Conservation (phyloP, 1,284 basidiomycete species). For the Boletellus deceptivus region DNA sequence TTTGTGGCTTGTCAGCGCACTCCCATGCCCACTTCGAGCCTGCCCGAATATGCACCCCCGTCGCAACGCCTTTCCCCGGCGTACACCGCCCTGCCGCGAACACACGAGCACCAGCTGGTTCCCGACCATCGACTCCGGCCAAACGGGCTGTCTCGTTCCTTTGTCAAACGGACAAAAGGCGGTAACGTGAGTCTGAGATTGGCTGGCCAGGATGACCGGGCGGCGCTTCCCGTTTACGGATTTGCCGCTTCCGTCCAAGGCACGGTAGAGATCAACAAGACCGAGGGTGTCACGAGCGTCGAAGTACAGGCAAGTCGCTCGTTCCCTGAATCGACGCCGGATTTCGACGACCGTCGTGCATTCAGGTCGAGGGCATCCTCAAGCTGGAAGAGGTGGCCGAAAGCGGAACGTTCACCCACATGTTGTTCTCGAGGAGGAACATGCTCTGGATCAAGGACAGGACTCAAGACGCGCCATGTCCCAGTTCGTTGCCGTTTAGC, state of each 20-base stretch:
- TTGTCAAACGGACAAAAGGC: conserved; percentile 59
- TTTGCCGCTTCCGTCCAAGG: conserved; percentile 54
- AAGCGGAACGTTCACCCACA: conserved; percentile 52
- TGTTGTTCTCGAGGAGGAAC: conserved; percentile 49
- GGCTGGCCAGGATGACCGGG: conserved; percentile 48
- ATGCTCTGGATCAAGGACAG: conserved; percentile 58
- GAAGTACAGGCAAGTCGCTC: conserved; percentile 53
- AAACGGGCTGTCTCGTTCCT: conserved; percentile 44
- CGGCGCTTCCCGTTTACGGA: conserved; percentile 56
- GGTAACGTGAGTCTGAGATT: conserved; percentile 53
- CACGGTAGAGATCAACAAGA: conserved; percentile 52
- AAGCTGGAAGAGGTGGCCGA: conserved; percentile 63
- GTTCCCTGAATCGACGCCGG: conserved; percentile 11
- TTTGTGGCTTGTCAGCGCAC: conserved; percentile 19
- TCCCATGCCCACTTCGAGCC: conserved; percentile 44
- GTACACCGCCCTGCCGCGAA: conserved; percentile 47
- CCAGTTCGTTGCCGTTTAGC: conserved; percentile 50
- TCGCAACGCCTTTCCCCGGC: conserved; percentile 34
- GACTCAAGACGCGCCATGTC: conserved; percentile 43
- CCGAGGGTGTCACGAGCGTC: conserved; percentile 55
- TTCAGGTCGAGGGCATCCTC: conserved; percentile 59
- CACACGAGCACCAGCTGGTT: conserved; percentile 52
- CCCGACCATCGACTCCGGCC: conserved; percentile 45
- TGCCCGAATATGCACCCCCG: conserved; percentile 44
- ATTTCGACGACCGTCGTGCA: conserved; percentile 2